phyloP scores from a whole-genome alignment of 2,329 filamentous ascomycete genomes.

The Scytalidium sp. region DNA sequence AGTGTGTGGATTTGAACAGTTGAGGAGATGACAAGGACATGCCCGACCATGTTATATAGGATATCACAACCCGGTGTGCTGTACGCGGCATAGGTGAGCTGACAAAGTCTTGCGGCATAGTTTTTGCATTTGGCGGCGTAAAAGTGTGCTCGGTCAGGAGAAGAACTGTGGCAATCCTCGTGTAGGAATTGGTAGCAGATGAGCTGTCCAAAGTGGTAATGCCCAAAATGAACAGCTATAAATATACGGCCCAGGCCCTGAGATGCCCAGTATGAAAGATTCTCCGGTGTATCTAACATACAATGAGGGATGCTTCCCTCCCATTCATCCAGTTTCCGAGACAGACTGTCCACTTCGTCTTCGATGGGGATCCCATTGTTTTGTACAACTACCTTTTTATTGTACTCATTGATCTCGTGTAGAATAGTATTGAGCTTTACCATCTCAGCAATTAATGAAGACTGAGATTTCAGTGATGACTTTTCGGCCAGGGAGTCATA shows the following conservation, averaged over 20 bases:
- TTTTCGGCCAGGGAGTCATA: not conserved
- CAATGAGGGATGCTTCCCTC: slow-evolving; percentile 29
- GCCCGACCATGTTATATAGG: slow-evolving; percentile 41
- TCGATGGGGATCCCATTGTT: slow-evolving; percentile 16
- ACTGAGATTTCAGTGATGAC: not conserved
- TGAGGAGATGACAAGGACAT: slow-evolving; percentile 44
- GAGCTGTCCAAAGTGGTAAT: slow-evolving; percentile 44
- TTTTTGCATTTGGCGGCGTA: slow-evolving; percentile 38
- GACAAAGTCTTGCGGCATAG: slow-evolving; percentile 36
- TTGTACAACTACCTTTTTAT: slow-evolving; percentile 23
- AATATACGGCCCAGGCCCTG: slow-evolving; percentile 40
- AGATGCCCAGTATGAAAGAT: slow-evolving; percentile 33
- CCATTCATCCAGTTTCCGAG: slow-evolving; percentile 33
- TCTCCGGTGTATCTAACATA: slow-evolving; percentile 36
- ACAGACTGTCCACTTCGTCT: slow-evolving; percentile 25
- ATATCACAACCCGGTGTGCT: slow-evolving; percentile 35
- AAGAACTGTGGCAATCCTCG: slow-evolving; percentile 19
- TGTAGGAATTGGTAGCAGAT: slow-evolving; percentile 45
- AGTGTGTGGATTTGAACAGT: slow-evolving; percentile 44
- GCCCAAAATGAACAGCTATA: slow-evolving; percentile 42
- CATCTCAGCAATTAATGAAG: slow-evolving; percentile 28
- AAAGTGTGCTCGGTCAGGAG: slow-evolving; percentile 7
- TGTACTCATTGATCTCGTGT: slow-evolving; percentile 35
- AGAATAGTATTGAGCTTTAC: slow-evolving; percentile 33
- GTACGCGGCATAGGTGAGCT: slow-evolving; percentile 36